Base-by-base conservation (phyloP, 257 asterid genomes). In the Schizonepeta tenuifolia region DNA sequence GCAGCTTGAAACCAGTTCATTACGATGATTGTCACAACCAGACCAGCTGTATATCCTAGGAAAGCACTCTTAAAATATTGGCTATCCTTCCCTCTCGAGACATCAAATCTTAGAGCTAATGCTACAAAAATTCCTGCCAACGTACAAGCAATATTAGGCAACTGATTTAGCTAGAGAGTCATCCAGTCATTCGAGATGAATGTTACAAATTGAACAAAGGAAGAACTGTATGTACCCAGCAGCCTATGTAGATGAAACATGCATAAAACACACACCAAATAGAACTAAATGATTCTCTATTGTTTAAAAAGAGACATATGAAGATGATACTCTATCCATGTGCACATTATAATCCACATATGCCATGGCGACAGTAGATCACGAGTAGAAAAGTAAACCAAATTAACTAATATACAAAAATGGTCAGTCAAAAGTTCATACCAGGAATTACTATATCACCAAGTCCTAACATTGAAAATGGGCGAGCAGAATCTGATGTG, bases 1-100 rank as follows among this genome's bases (percentile, higher is more conserved):
- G 97, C 99, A 74, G 99, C 97, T 87, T 94, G 97, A 84, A 89
- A 94, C 99, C 99, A 94, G 82, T 91, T 94, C 99, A 94, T 94
- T 69, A 91, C 95, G 28, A 88, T 44, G 68, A 94, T 94, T 11
- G 99, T 94, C 41, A 81, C 83, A 58, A 87, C 76, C 76, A 94
- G 76, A 76, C 97, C 99, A 54, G 73, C 82, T 38, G 83, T 51
- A 56, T 94, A 91, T 75, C 99, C 99, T 55, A 86, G 77, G 83
- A 91, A 94, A 77, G 97, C 94, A 75, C 99, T 94, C 83, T 80
- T 88, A 77, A 94, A 94, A 80, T 94, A 94, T 61, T 88, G 96
- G 81, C 84, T 72, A 49, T 22, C 80, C 80, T 87, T 89, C 70
- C 93, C 99, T 80, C 98, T 81, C 21, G 98, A 91, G 12, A 88